phyloP scores from a whole-genome alignment of 1,284 basidiomycete species.

The Tausonia pullulans region DNA sequence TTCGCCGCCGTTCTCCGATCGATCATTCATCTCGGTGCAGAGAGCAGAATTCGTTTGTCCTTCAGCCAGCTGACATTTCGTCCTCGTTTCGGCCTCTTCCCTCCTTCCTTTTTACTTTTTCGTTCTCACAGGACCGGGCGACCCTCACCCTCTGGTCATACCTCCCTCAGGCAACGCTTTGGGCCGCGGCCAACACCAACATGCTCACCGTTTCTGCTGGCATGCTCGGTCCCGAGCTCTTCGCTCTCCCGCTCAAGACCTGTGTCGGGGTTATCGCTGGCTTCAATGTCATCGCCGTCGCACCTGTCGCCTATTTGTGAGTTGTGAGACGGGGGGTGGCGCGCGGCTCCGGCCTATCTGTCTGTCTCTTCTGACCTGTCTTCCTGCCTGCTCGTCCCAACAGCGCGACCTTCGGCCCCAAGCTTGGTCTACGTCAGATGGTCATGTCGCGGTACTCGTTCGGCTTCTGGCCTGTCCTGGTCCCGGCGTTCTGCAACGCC shows the following conservation, averaged over 20 bases:
- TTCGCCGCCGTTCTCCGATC: background rate
- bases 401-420: slow-evolving; percentile 74
- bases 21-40: background rate
- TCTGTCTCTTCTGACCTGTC: background rate
- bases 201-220: slow-evolving; percentile 15
- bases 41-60: background rate
- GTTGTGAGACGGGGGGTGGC: background rate
- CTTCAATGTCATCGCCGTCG: slow-evolving; percentile 11
- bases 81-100: background rate
- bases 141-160: slow-evolving; percentile 4
- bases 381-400: background rate
- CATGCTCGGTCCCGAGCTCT: slow-evolving; percentile 16
- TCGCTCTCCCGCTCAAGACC: slow-evolving; percentile 9
- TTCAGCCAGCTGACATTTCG: background rate
- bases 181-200: slow-evolving; percentile 13
- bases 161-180: slow-evolving; percentile 3
- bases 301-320: slow-evolving; percentile 28
- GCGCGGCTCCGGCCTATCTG: background rate
- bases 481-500: slow-evolving; percentile 56
- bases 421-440: slow-evolving; percentile 78
- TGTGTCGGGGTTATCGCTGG: slow-evolving; percentile 4
- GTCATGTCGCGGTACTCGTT: slow-evolving; percentile 66
- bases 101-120: background rate
- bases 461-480: slow-evolving; percentile 52
- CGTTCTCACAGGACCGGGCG: slow-evolving; percentile 2